phyloP scores from a whole-genome alignment of 2,329 filamentous ascomycete species.

The Penicillium occitanis region DNA sequence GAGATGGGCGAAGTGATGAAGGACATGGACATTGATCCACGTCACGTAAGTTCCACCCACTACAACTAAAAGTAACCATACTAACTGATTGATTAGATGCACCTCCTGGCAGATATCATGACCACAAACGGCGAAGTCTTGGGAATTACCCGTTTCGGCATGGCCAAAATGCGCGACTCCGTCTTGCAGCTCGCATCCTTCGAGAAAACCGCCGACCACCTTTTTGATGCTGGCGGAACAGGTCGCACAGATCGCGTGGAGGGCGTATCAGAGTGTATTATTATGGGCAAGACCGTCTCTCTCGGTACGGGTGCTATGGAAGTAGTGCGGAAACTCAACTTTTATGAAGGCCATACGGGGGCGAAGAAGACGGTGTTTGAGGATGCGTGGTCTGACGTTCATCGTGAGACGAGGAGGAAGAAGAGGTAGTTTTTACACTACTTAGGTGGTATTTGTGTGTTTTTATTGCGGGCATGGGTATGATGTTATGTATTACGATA shows the following conservation, averaged over 20 bases:
- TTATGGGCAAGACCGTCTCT: constrained; percentile 93
- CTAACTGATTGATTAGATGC: constrained; percentile 43
- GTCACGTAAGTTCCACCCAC: constrained; percentile 64
- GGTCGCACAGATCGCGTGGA: constrained; percentile 93
- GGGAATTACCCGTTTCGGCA: constrained; percentile 92
- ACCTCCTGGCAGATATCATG: constrained; percentile 96
- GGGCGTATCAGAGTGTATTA: constrained; percentile 94
- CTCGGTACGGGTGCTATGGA: constrained; percentile 91
- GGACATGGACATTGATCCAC: constrained; percentile 92
- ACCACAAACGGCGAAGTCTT: constrained; percentile 97
- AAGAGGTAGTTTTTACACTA: neutral
- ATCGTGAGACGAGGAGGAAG: constrained; percentile 10
- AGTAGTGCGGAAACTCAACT: constrained; percentile 73
- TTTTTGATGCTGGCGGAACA: constrained; percentile 89
- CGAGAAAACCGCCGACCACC: constrained; percentile 95
- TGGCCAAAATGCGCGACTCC: constrained; percentile 93
- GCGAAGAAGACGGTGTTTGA: constrained; percentile 66
- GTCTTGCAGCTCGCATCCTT: constrained; percentile 94
- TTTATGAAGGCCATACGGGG: constrained; percentile 60
- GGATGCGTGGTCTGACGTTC: constrained; percentile 51
- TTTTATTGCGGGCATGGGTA: neutral
- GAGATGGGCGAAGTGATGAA: constrained; percentile 91
- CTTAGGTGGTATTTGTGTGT: neutral
- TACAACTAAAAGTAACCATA: neutral
- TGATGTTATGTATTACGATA: constrained; percentile 10